Percentiles rank a stretch among this genome's conserved stretches.
phyloP scores from a whole-genome alignment of 179 eudicot genomes.

The Silene noctiflora region DNA sequence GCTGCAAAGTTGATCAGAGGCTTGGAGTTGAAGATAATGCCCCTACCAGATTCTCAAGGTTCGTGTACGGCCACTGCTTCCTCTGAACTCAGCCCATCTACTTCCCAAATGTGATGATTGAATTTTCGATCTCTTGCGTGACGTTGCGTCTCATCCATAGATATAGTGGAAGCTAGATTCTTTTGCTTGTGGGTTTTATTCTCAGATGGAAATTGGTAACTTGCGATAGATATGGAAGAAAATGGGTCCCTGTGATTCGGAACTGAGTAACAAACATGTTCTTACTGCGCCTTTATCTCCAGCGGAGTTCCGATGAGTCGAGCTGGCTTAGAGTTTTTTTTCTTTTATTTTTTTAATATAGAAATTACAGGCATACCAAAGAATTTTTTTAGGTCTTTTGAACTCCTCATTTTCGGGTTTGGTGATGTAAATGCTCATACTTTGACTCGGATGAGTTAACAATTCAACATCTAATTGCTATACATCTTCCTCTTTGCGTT shows the following conservation, averaged over 20 bases:
- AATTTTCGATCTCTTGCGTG: slow-evolving; percentile 32
- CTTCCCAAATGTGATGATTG: slow-evolving; percentile 36
- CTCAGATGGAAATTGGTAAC: slow-evolving; percentile 24
- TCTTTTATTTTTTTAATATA: slow-evolving; percentile 20
- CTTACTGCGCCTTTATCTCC: slow-evolving; percentile 34
- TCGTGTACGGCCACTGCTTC: slow-evolving; percentile 38
- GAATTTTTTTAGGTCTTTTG: background rate
- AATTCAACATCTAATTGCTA: slow-evolving; percentile 8
- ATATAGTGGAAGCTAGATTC: slow-evolving; percentile 31
- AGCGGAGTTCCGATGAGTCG: slow-evolving; percentile 23
- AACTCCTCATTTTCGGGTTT: slow-evolving; percentile 18
- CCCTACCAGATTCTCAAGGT: slow-evolving; percentile 35
- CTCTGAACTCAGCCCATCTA: slow-evolving; percentile 39
- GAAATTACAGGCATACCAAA: slow-evolving; percentile 13
- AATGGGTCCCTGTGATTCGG: slow-evolving; percentile 18
- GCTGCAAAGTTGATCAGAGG: slow-evolving; percentile 45
- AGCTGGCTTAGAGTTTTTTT: slow-evolving; percentile 16
- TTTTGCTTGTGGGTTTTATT: slow-evolving; percentile 26
- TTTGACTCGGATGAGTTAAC: slow-evolving; percentile 4
- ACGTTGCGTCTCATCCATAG: slow-evolving; percentile 29
- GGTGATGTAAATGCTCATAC: slow-evolving; percentile 24
- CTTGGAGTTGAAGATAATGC: slow-evolving; percentile 34
- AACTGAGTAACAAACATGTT: slow-evolving; percentile 22
- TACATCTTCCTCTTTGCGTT: background rate
- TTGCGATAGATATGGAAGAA: slow-evolving; percentile 24